phyloP scores from a whole-genome alignment of 345 rosid genomes.

The Citrus australasica region DNA sequence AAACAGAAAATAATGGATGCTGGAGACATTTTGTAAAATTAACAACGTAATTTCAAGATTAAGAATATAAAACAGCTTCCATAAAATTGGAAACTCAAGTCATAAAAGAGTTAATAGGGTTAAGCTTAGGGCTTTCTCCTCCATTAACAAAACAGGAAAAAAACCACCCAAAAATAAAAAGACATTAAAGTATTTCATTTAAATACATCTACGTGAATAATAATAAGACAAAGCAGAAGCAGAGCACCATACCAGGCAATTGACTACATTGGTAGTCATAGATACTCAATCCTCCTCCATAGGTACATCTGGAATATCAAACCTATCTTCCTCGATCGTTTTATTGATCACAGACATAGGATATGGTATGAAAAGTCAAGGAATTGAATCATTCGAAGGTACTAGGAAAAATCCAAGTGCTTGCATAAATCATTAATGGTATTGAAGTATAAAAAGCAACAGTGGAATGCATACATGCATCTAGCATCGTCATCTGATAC shows the following conservation, averaged over 20 bases:
- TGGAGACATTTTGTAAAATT: too few relatives aligned
- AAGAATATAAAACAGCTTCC: background rate
- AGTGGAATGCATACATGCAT: background rate
- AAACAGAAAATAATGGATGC: too few relatives aligned
- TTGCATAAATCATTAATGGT: background rate
- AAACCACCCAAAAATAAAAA: too few relatives aligned
- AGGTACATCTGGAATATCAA: conserved; percentile 95
- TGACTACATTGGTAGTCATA: background rate
- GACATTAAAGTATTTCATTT: background rate
- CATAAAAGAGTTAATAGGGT: too few relatives aligned
- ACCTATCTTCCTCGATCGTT: conserved; percentile 79
- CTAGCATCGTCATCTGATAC: background rate
- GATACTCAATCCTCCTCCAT: conserved; percentile 84
- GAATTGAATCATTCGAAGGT: conserved; percentile 12
- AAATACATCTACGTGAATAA: background rate
- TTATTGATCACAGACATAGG: conserved; percentile 61
- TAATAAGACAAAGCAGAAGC: background rate
- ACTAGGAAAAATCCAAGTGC: background rate
- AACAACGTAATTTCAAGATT: too few relatives aligned
- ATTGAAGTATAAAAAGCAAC: background rate
- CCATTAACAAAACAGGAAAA: too few relatives aligned
- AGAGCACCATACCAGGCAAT: background rate
- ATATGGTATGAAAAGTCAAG: conserved; percentile 58
- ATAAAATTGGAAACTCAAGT: too few relatives aligned
- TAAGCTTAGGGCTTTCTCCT: too few relatives aligned